Evolutionary conservation across 257 asterid species (phyloP), one percentile per base, ranked within the genome.

Genomic region (Hygrophila difformis): DNA sequence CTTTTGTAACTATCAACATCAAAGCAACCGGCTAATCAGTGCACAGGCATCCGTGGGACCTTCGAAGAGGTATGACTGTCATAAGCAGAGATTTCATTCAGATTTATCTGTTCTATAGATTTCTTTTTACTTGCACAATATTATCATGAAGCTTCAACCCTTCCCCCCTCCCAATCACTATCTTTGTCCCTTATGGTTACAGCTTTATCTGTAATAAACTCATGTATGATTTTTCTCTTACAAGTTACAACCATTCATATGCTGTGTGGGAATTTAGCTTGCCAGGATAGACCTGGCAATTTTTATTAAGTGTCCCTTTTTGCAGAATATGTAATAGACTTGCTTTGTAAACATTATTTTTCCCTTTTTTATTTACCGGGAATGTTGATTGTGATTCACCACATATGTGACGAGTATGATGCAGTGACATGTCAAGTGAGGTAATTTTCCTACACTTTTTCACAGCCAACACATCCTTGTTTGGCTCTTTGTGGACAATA

Each of bases 161-260:
- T 57, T 26, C 31, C 8, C 31, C 60, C 37, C 62, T 33, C 29
- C 51, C 54, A 45, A 11, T 24, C 8, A 3, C 41, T 39, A 18
- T 24, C 48, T 22, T 60, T 38, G 44, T 48, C 55, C 60, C 55
- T 49, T 29, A 47, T 48, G 31, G 24, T 58, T 59, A 65, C 64
- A 55, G 53, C 56, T 74, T 40, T 49, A 40, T 31, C 44, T 58
- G 69, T 67, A 69, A 69, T 69, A 65, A 73, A 53, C 35, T 36
- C 18, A 22, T 59, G 65, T 59, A 69, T 59, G 63, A 56, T 62
- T 65, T 65, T 68, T 60, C 28, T n/a, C n/a, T n/a, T n/a, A n/a
- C n/a, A n/a, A n/a, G 20, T 28, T 59, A 37, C 56, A 15, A 50
- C 49, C 49, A 61, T 64, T 72, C 57, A 37, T 62, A 18, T 49